A percentile compares a stretch with the other conserved stretches of the same genome.
These are phyloP conservation scores for Macrolepiota albuminosa DNA, from an alignment of 768 basidiomycete genomes.

Conservation along the genomic window DNA sequence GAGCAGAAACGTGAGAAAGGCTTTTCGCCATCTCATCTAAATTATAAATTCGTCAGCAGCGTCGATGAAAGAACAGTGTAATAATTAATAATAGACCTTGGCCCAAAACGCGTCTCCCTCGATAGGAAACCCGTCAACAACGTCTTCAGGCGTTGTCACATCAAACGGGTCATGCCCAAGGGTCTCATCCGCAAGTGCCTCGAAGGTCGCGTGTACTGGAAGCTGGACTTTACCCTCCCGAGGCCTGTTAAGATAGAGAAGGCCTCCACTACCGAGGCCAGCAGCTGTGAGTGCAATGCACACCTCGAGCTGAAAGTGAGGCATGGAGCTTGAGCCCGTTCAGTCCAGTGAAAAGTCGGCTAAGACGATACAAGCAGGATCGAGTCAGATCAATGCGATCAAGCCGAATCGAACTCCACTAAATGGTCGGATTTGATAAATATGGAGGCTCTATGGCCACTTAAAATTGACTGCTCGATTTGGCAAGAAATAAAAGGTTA, in stretches of 20 bases:
- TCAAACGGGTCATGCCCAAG: constrained; percentile 55
- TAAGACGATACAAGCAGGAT: background rate
- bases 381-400: background rate
- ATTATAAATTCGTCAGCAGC: background rate
- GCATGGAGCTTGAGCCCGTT: constrained; percentile 35
- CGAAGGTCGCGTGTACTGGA: constrained; percentile 25
- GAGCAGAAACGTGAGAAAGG: constrained; percentile 42
- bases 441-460: background rate
- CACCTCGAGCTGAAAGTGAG: constrained; percentile 53
- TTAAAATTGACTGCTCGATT: background rate
- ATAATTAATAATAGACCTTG: constrained; percentile 30
- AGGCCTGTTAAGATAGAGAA: constrained; percentile 36
- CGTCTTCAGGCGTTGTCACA: constrained; percentile 69
- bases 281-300: constrained; percentile 41
- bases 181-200: constrained; percentile 11
- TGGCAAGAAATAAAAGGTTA: background rate
- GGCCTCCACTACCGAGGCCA: constrained; percentile 38
- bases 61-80: background rate
- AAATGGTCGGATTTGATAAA: background rate
- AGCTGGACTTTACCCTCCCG: constrained; percentile 50
- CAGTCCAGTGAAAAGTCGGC: background rate
- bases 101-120: constrained; percentile 57
- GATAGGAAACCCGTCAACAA: constrained; percentile 62
- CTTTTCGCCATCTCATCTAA: constrained; percentile 60
- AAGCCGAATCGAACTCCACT: background rate